Conservation (phyloP, 2,329 filamentous ascomycete genomes). For the Nemania sp. region DNA sequence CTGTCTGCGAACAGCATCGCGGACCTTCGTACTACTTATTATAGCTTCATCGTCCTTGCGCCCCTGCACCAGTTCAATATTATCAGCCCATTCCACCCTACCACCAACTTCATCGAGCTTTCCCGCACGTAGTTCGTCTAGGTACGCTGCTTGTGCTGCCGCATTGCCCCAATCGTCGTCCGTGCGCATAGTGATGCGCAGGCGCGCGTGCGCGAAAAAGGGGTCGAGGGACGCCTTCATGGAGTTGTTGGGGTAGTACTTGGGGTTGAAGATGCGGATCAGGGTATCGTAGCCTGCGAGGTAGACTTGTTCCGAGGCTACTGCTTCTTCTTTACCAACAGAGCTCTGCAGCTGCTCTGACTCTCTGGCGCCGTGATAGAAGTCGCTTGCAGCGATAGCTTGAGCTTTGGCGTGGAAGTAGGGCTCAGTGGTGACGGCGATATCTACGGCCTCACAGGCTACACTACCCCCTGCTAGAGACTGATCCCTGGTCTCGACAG, state of each 20-base stretch:
- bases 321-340: background rate
- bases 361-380: conserved; percentile 41
- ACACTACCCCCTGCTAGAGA: background rate
- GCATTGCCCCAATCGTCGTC: conserved; percentile 62
- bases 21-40: conserved; percentile 66
- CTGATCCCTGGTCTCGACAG: background rate
- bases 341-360: background rate
- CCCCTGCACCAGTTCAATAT: conserved; percentile 63
- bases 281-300: conserved; percentile 78
- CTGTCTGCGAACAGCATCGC: conserved; percentile 54
- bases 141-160: conserved; percentile 57
- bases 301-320: conserved; percentile 60
- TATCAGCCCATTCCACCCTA: conserved; percentile 58
- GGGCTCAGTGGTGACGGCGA: conserved; percentile 71
- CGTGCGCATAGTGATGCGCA: conserved; percentile 67
- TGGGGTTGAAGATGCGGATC: conserved; percentile 70
- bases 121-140: conserved; percentile 52
- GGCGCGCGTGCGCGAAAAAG: conserved; percentile 64
- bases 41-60: conserved; percentile 32
- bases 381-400: conserved; percentile 54
- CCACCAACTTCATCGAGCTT: conserved; percentile 58
- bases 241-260: conserved; percentile 63
- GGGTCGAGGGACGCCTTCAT: conserved; percentile 61
- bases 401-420: conserved; percentile 74
- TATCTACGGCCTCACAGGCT: conserved; percentile 53